These are phyloP conservation scores for Xylariaceae sp. DNA, from an alignment of 2,329 filamentous ascomycete genomes.

Conservation along the genomic window DNA sequence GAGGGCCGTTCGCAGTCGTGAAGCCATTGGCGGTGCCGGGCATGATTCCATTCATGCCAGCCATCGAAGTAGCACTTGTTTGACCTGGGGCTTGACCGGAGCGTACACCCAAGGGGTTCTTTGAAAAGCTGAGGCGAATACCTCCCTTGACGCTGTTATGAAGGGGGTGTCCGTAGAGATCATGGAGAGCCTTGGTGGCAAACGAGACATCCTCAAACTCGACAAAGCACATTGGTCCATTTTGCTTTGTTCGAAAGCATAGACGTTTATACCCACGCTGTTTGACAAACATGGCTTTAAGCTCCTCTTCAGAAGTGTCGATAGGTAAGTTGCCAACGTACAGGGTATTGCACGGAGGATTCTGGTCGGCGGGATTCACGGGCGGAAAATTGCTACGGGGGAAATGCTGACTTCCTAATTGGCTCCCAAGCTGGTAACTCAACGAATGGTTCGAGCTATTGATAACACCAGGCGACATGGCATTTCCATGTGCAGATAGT, in stretches of 20 bases:
- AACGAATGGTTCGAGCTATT: slow-evolving; percentile 39
- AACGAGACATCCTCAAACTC: slow-evolving; percentile 94
- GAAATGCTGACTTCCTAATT: slow-evolving; percentile 53
- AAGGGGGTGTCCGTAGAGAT: slow-evolving; percentile 80
- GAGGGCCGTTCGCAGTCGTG: slow-evolving; percentile 68
- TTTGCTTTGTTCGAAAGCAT: slow-evolving; percentile 90
- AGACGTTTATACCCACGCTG: slow-evolving; percentile 93
- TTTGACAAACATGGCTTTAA: slow-evolving; percentile 89
- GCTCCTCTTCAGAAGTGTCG: slow-evolving; percentile 89
- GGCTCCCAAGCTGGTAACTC: slow-evolving; percentile 36
- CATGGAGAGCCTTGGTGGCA: slow-evolving; percentile 84
- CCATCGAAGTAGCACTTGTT: slow-evolving; percentile 36
- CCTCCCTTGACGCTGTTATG: slow-evolving; percentile 94
- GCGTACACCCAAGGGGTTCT: slow-evolving; percentile 91
- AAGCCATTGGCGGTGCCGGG: slow-evolving; percentile 54
- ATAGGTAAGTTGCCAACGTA: slow-evolving; percentile 96
- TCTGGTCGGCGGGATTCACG: slow-evolving; percentile 91
- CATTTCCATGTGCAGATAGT: slow-evolving; percentile 36
- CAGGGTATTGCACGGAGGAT: slow-evolving; percentile 94
- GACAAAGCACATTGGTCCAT: slow-evolving; percentile 98
- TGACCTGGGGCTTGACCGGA: slow-evolving; percentile 61
- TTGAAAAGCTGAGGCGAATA: slow-evolving; percentile 93
- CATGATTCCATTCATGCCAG: slow-evolving; percentile 57
- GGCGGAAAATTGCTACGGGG: slow-evolving; percentile 70
- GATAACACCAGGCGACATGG: slow-evolving; percentile 56